Evolutionary conservation across 192 early-diverging fungal genomes (phyloP).

Genomic region (Funneliformis geosporum): DNA sequence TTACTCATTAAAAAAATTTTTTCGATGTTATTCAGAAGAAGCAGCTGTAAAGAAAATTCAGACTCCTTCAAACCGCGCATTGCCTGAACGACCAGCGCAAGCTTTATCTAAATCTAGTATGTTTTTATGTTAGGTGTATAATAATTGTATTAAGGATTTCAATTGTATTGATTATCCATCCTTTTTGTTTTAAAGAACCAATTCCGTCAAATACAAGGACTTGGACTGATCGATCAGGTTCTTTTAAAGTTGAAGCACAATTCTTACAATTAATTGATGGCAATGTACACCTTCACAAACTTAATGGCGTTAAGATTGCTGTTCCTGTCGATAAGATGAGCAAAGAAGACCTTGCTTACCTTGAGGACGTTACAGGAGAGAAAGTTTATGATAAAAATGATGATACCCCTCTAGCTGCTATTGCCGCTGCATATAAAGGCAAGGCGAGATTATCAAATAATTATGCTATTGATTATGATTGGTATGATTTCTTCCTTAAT

Average conservation of each 20-base stretch:
- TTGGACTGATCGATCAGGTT: constrained; percentile 91
- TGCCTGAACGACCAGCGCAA: constrained; percentile 27
- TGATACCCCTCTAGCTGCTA: constrained; percentile 23
- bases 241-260: constrained; percentile 91
- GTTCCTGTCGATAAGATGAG: constrained; percentile 90
- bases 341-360: constrained; percentile 52
- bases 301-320: constrained; percentile 91
- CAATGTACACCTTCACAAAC: constrained; percentile 90
- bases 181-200: constrained; percentile 37
- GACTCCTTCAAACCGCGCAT: constrained; percentile 28
- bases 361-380: constrained; percentile 54
- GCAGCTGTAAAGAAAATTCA: constrained; percentile 29
- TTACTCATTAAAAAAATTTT: background rate
- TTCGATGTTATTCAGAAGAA: constrained; percentile 1
- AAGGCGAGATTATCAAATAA: constrained; percentile 43
- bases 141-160: too few species aligned
- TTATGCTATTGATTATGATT: constrained; percentile 81
- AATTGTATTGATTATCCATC: too few species aligned
- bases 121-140: background rate
- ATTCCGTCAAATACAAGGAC: constrained; percentile 71
- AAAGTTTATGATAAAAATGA: constrained; percentile 37
- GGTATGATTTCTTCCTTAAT: constrained; percentile 91
- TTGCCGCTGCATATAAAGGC: constrained; percentile 34
- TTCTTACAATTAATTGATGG: constrained; percentile 78
- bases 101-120: constrained; percentile 32